Conservation (phyloP, 257 asterid species). For the Echites panduratus region DNA sequence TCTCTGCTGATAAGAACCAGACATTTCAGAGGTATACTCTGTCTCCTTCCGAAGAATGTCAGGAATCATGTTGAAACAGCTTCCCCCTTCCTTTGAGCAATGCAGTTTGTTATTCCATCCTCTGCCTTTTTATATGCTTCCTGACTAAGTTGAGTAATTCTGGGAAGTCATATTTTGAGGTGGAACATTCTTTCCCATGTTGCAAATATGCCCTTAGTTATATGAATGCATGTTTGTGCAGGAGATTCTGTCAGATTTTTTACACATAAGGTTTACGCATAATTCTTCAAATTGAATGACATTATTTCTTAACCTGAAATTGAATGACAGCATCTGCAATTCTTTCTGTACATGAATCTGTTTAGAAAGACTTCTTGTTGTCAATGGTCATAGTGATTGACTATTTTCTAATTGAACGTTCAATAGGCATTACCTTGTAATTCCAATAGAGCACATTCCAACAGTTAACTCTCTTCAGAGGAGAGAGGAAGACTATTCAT, state of each 20-base stretch:
- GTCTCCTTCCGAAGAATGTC: no score
- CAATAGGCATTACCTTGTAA: slow-evolving; percentile 85
- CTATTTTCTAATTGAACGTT: not conserved
- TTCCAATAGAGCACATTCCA: slow-evolving; percentile 74
- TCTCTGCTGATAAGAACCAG: not conserved
- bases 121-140: not conserved
- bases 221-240: not conserved
- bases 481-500: slow-evolving; percentile 47
- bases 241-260: not conserved
- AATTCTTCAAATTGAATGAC: not conserved
- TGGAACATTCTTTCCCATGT: not conserved
- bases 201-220: not conserved
- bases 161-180: not conserved
- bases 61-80: not conserved
- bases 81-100: not conserved
- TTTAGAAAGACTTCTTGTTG: not conserved
- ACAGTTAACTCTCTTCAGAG: slow-evolving; percentile 59
- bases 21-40: no score
- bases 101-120: not conserved
- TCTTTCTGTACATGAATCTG: not conserved
- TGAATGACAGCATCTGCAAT: not conserved
- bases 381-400: slow-evolving; percentile 6
- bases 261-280: not conserved
- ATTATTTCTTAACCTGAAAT: not conserved
- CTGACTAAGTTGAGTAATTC: not conserved